These are phyloP conservation scores for Eutrema yunnanense DNA, from an alignment of 345 rosid species.

Conservation along the genomic window DNA sequence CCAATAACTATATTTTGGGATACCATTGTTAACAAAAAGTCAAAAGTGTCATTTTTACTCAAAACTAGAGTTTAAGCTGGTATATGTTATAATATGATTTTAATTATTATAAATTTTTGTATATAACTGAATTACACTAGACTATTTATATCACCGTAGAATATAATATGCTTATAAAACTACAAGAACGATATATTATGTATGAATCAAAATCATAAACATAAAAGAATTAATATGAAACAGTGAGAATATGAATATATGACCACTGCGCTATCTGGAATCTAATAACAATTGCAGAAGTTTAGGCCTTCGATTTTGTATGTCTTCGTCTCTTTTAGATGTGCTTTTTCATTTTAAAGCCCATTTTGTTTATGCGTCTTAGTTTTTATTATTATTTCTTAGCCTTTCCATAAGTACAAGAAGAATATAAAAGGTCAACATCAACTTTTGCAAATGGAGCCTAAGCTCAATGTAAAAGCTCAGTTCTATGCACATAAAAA, in stretches of 20 bases:
- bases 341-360: slow-evolving; percentile 19
- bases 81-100: neutral
- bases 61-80: neutral
- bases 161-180: neutral
- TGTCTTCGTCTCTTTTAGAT: slow-evolving; percentile 17
- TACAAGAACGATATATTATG: neutral
- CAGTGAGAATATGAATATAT: neutral
- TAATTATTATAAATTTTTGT: neutral
- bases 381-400: neutral
- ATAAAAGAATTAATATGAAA: neutral
- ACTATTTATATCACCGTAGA: neutral
- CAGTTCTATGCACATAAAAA: slow-evolving; percentile 10
- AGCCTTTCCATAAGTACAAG: slow-evolving; percentile 7
- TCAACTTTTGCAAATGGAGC: slow-evolving; percentile 24
- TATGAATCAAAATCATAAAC: neutral
- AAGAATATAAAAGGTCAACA: slow-evolving; percentile 22
- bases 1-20: neutral
- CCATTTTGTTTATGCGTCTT: slow-evolving; percentile 8
- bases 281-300: slow-evolving; percentile 19
- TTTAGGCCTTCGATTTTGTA: slow-evolving; percentile 27
- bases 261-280: slow-evolving; percentile 19
- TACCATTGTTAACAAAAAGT: neutral
- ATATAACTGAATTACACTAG: neutral
- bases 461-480: neutral
- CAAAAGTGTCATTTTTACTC: neutral